A percentile compares a stretch with the other conserved stretches of the same genome.
These are phyloP conservation scores for Rhododendron griersonianum DNA, from an alignment of 148 eudicot genomes.

Conservation along the genomic window DNA sequence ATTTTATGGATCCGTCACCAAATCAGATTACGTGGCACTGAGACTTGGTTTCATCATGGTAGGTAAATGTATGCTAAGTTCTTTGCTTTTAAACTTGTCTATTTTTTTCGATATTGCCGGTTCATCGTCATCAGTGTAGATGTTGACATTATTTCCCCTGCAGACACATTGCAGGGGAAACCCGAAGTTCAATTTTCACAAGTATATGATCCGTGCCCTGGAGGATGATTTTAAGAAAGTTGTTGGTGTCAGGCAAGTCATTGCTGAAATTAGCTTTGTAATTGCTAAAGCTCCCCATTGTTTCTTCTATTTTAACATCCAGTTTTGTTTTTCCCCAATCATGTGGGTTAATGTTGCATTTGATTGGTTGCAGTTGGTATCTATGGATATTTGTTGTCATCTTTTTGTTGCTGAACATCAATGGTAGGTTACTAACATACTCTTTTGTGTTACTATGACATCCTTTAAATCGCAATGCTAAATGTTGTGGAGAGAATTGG, in stretches of 20 bases:
- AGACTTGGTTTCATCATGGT: slow-evolving; percentile 83
- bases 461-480: not conserved
- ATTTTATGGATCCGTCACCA: slow-evolving; percentile 86
- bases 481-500: not conserved
- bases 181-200: slow-evolving; percentile 86
- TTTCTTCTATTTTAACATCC: not conserved
- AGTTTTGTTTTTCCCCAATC: not conserved
- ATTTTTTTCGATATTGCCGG: not conserved
- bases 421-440: slow-evolving; percentile 42
- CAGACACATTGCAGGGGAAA: slow-evolving; percentile 81
- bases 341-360: not conserved
- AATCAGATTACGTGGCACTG: slow-evolving; percentile 67
- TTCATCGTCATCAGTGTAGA: slow-evolving; percentile 1
- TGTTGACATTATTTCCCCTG: not conserved
- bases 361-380: slow-evolving; percentile 80
- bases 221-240: slow-evolving; percentile 92
- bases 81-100: not conserved
- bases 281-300: not conserved
- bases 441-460: too few species aligned
- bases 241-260: slow-evolving; percentile 87
- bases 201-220: slow-evolving; percentile 91
- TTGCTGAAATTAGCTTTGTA: not conserved
- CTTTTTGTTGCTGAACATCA: slow-evolving; percentile 81
- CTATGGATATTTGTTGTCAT: slow-evolving; percentile 84
- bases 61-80: slow-evolving; percentile 9